Percentiles rank a stretch among this genome's conserved stretches.
phyloP scores from a whole-genome alignment of 1,284 basidiomycete species.

The Phellinidium pouzarii region DNA sequence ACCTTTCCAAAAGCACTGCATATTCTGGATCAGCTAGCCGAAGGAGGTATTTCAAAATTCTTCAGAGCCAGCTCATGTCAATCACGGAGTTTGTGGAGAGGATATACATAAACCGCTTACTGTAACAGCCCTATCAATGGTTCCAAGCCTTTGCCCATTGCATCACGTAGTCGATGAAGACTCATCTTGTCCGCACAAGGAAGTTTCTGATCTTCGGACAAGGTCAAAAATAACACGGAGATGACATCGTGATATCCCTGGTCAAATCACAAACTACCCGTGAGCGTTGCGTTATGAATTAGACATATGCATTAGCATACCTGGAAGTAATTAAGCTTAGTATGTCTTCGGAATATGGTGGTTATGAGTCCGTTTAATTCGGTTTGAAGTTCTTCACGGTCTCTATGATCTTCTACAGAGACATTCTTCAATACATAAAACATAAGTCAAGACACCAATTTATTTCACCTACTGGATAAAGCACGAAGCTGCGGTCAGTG shows the following conservation, averaged over 20 bases:
- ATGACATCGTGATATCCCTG: conserved; percentile 92
- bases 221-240: conserved; percentile 78
- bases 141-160: conserved; percentile 81
- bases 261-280: not conserved
- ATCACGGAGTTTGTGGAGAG: conserved; percentile 3
- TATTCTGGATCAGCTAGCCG: conserved; percentile 66
- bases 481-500: conserved; percentile 83
- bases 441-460: conserved; percentile 22
- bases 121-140: conserved; percentile 80
- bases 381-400: conserved; percentile 50
- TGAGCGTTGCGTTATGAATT: not conserved
- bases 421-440: conserved; percentile 12
- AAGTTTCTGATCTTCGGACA: conserved; percentile 54
- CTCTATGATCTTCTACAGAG: conserved; percentile 25
- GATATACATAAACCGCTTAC: conserved; percentile 32
- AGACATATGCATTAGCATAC: conserved; percentile 30
- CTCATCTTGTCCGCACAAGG: conserved; percentile 66
- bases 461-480: conserved; percentile 77
- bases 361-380: conserved; percentile 72
- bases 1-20: conserved; percentile 62
- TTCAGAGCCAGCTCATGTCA: conserved; percentile 29
- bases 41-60: conserved; percentile 66
- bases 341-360: conserved; percentile 65
- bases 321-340: conserved; percentile 81
- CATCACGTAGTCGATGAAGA: conserved; percentile 78